phyloP scores from a whole-genome alignment of 768 basidiomycete species.

The Macrolepiota dolichaula region DNA sequence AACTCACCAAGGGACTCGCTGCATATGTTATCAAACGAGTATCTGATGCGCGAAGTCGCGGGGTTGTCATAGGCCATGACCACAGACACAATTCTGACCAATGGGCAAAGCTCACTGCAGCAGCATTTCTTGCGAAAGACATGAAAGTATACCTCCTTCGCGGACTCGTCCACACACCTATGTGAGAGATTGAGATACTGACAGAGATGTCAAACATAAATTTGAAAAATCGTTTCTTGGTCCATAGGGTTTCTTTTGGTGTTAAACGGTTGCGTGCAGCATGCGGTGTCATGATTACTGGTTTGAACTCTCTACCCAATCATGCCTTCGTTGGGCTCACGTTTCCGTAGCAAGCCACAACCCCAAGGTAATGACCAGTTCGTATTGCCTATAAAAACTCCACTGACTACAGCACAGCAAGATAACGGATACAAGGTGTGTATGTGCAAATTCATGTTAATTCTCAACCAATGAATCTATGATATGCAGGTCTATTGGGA shows the following conservation, averaged over 20 bases:
- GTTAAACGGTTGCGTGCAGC: conserved; percentile 65
- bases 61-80: conserved; percentile 84
- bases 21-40: conserved; percentile 63
- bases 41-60: conserved; percentile 48
- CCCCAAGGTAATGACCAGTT: conserved; percentile 59
- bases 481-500: conserved; percentile 78
- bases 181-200: conserved; percentile 43
- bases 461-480: neutral
- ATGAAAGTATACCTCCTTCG: conserved; percentile 68
- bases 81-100: conserved; percentile 77
- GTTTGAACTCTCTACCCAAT: conserved; percentile 30
- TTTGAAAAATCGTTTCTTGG: neutral
- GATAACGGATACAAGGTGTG: conserved; percentile 87
- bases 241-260: conserved; percentile 71
- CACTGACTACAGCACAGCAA: conserved; percentile 36
- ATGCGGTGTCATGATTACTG: conserved; percentile 90
- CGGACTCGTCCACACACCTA: conserved; percentile 76
- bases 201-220: neutral
- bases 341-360: conserved; percentile 70
- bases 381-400: neutral
- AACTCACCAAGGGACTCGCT: conserved; percentile 59
- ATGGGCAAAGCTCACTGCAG: conserved; percentile 76
- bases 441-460: neutral
- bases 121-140: conserved; percentile 59
- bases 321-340: conserved; percentile 1